These are phyloP conservation scores for Sordariomycetes sp. DNA, from an alignment of 2,329 filamentous ascomycete species.

Conservation along the genomic window DNA sequence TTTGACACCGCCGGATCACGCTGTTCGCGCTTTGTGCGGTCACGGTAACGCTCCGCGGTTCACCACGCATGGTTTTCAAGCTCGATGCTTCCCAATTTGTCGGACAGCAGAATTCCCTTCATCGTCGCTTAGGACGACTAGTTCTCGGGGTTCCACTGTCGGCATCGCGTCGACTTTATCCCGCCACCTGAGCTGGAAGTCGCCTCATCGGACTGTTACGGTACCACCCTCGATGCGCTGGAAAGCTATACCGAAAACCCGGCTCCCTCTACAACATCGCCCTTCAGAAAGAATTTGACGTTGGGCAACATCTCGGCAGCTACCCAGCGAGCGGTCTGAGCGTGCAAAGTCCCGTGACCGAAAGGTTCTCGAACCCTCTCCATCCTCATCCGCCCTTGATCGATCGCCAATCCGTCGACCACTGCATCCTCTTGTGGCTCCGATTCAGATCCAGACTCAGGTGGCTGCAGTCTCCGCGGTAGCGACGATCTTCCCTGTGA, in stretches of 20 bases:
- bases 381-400: slow-evolving; percentile 16
- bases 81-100: too few species aligned
- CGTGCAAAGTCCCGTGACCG: slow-evolving; percentile 46
- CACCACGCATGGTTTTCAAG: too few species aligned
- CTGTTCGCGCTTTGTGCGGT: too few species aligned
- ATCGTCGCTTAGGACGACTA: too few species aligned
- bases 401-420: slow-evolving; percentile 15
- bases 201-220: too few species aligned
- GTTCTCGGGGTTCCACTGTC: too few species aligned
- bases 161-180: too few species aligned
- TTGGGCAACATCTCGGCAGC: slow-evolving; percentile 38
- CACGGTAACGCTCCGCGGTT: too few species aligned
- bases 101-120: too few species aligned
- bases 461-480: slow-evolving; percentile 16
- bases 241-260: slow-evolving; percentile 19
- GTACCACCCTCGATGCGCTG: too few species aligned
- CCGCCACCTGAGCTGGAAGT: too few species aligned
- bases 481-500: slow-evolving; percentile 42
- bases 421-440: slow-evolving; percentile 7
- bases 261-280: slow-evolving; percentile 37
- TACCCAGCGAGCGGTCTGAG: slow-evolving; percentile 54
- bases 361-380: slow-evolving; percentile 42
- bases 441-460: slow-evolving; percentile 6
- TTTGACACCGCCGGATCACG: too few species aligned
- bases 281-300: slow-evolving; percentile 40